Base-by-base conservation (phyloP, 129 eudicot species). In the Dittrichia graveolens region DNA sequence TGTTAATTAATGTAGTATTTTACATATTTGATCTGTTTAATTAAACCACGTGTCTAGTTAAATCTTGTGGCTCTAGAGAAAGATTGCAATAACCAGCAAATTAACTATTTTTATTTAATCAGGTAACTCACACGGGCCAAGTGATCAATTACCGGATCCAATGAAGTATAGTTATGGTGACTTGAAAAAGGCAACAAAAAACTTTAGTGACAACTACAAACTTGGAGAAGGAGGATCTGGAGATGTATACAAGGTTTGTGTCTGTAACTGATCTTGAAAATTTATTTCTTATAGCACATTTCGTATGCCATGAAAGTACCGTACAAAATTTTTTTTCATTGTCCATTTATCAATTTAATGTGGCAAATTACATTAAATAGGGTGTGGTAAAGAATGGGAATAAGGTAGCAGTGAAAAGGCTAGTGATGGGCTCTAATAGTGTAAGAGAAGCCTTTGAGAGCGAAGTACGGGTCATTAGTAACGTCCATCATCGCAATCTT, bases 161-260 rank as follows among this genome's bases (percentile, higher is more conserved):
- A 70, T 63, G 69, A 69, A 61, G 31, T 89, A 86, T 81, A 80
- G 72, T 7, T 89, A 84, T 79, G 84, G 82, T 44, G 93, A 82
- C 48, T 74, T 90, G 12, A 90, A 81, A 78, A 34, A 58, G 39
- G 90, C 96, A 2, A 90, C 96, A 13, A 83, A 82, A 3, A 77
- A 76, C 63, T 90, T 90, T 52, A 83, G 79, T n/a, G 82, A 82
- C 41, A 88, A 80, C 18, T 74, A 74, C 59, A 87, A 82, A 75
- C 83, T 90, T 48, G 96, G 96, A 60, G 88, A 80, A 78, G 96
- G 96, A 56, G 90, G 96, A 48, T 90, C 81, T 62, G 93, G 96
- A 52, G 92, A 82, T 56, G 96, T 90, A 9, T 90, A 72, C 84
- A 90, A 82, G 90, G 96, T 89, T 61, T 8, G 41, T 18, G 10